Evolutionary conservation across 352 stramenopile genomes (phyloP), one percentile per base, ranked within the genome.

Genomic region (Phytophthora pisi): DNA sequence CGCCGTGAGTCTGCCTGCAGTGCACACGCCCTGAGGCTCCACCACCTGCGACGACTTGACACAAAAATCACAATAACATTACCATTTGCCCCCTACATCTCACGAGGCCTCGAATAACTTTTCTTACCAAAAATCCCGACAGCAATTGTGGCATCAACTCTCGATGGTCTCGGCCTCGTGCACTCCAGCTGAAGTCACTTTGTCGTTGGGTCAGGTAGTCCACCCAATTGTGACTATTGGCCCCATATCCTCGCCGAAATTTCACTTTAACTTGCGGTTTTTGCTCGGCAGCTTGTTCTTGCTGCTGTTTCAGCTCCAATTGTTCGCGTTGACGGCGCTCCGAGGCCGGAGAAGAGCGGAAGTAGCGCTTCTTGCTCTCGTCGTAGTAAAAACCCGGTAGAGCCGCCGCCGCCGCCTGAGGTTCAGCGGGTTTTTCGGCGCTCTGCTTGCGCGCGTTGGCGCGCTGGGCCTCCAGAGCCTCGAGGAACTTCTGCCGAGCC

Each of bases 351-450:
- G 34, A 80, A 65, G 26, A 34, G 28, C 74, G 75, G 53, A 90
- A 92, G 58, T 88, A 90, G n/a, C 77, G 68, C 5, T 59, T 43
- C 51, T 77, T 83, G 15, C 26, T 51, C 40, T 86, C 72, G 51
- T 92, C 84, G 55, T 79, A 92, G 64, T 86, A 84, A 47, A 88
- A 92, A 8, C 84, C 84, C 28, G 76, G 64, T 6, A 92, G 26
- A 24, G 58, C 64, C 20, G 28, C 57, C 60, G 59, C 18, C 30
- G 20, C 23, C 3, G 49, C 49, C 20, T 53, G 7, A 23, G 9
- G 42, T 67, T 64, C 45, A 34, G 24, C 11, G 9, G 18, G 23
- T 38, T 62, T 43, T 66, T 53, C 30, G 38, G 26, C 13, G 4
- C 46, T 43, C 51, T 74, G 55, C 5, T n/a, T 72, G 28, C 78